These are phyloP conservation scores for Ilex paraguariensis DNA, from an alignment of 305 asterid species.

Conservation along the genomic window DNA sequence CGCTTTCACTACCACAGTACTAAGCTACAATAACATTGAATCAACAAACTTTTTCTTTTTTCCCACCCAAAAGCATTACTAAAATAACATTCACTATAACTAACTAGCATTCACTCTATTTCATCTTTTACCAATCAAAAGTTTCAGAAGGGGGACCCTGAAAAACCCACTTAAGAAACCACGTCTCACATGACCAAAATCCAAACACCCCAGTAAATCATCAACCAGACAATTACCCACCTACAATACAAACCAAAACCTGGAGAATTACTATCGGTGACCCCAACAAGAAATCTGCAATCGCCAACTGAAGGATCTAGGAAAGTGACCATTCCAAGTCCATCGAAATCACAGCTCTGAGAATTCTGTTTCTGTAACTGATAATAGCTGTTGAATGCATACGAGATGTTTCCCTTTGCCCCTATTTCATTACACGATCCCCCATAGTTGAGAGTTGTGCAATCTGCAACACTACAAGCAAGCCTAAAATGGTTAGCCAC, in stretches of 20 bases:
- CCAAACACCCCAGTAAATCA: slow-evolving; percentile 30
- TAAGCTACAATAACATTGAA: no score
- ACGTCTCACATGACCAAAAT: slow-evolving; percentile 27
- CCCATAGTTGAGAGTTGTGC: slow-evolving; percentile 82
- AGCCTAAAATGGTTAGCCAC: slow-evolving; percentile 60
- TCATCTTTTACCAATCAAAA: no score
- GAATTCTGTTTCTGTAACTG: slow-evolving; percentile 74
- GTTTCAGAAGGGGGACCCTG: slow-evolving; percentile 19
- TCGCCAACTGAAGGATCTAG: slow-evolving; percentile 84
- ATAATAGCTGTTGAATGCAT: slow-evolving; percentile 87
- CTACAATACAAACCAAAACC: slow-evolving; percentile 25
- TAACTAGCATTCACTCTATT: no score
- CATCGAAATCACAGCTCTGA: slow-evolving; percentile 84
- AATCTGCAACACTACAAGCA: slow-evolving; percentile 83
- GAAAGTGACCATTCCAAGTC: slow-evolving; percentile 85
- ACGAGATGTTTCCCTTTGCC: slow-evolving; percentile 73
- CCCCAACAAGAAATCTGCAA: slow-evolving; percentile 91
- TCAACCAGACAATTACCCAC: slow-evolving; percentile 16
- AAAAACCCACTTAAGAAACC: slow-evolving; percentile 26
- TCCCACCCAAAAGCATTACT: no score
- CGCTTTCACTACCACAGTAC: no score
- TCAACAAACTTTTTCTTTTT: no score
- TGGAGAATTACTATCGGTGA: slow-evolving; percentile 32
- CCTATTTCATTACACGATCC: slow-evolving; percentile 79
- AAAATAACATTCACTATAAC: no score